phyloP scores from a whole-genome alignment of 1,284 basidiomycete genomes.

The Apiotrichum veenhuisii region DNA sequence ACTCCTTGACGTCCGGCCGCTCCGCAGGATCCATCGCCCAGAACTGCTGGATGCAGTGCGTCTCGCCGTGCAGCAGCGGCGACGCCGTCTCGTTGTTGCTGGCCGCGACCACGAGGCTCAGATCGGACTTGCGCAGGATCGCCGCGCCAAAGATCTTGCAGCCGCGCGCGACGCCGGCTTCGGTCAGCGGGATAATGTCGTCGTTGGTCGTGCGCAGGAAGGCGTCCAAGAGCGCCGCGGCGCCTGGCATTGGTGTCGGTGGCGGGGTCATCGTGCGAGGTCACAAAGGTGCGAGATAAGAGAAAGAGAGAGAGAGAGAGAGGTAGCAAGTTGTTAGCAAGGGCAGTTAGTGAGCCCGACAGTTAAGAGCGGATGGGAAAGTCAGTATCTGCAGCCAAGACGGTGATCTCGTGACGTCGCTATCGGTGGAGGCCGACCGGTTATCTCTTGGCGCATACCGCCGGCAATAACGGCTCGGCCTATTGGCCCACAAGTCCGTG shows the following conservation, averaged over 20 bases:
- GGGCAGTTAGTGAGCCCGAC: too few species aligned
- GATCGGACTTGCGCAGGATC: slow-evolving; percentile 32
- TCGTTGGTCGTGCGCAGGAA: slow-evolving; percentile 22
- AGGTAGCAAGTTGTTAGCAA: too few species aligned
- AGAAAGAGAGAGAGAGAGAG: too few species aligned
- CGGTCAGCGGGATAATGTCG: slow-evolving; percentile 28
- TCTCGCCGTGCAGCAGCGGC: slow-evolving; percentile 35
- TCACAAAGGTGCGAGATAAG: too few species aligned
- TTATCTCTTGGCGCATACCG: too few species aligned
- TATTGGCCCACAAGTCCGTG: too few species aligned
- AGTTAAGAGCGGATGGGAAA: too few species aligned
- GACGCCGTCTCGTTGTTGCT: slow-evolving; percentile 28
- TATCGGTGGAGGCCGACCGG: too few species aligned
- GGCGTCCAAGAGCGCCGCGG: slow-evolving; percentile 18
- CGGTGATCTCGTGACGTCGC: too few species aligned
- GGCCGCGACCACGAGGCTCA: slow-evolving; percentile 25
- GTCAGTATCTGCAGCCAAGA: too few species aligned
- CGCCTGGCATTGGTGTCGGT: not conserved
- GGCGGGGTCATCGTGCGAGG: not conserved
- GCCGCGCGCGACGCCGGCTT: slow-evolving; percentile 22
- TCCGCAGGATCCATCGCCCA: slow-evolving; percentile 19
- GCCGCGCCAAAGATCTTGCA: slow-evolving; percentile 36
- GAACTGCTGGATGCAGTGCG: slow-evolving; percentile 31
- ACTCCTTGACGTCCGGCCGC: slow-evolving; percentile 25
- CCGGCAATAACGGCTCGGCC: too few species aligned